Base-by-base conservation (phyloP, 1,284 basidiomycete genomes). In the Cystobasidium sp. region DNA sequence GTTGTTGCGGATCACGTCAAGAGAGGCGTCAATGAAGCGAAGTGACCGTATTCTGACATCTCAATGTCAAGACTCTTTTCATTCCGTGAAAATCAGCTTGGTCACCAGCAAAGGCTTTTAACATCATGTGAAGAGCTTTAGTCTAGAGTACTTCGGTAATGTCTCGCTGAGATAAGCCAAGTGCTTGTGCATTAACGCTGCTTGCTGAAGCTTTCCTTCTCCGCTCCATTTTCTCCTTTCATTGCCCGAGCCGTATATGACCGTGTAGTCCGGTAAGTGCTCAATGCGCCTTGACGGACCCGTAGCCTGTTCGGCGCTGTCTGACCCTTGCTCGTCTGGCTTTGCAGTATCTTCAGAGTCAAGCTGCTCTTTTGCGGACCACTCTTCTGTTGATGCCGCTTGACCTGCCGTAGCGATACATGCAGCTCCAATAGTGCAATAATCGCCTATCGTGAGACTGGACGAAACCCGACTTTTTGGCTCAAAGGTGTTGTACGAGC, bases 191-290 rank as follows among this genome's bases (percentile, higher is more conserved):
- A 93, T 86, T 71, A 97, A 82, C 78, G 92, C 93, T 51, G 86
- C 87, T 80, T 94, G 93, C 80, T 95, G 93, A 0, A 89, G 85
- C 77, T 89, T 88, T 1, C 93, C 93, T 77, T 90, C 86, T 4
- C 92, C 93, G 79, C 91, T 94, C 92, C 94, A 97, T 7, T 83
- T 86, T 55, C 93, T 84, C 62, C 89, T 85, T 75, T 90, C 88
- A 0, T 89, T 88, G 3, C 88, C 85, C 1, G 88, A 86, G 0
- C 93, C 94, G 80, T 91, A 95, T 2, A 96, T 85, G 6, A 92
- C 90, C 0, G 93, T 95, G 79, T 90, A 91, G 73, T 93, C 89
- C n/a, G 91, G 89, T 18, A 98, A 84, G 0, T 85, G 83, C 81
- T 96, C 80, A 37, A 58, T 20, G 6, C 12, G 7, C 39, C 37